A percentile compares a stretch with the other conserved stretches of the same genome.
Conservation (phyloP, 2,329 filamentous ascomycete species). For the Phoma sp. region DNA sequence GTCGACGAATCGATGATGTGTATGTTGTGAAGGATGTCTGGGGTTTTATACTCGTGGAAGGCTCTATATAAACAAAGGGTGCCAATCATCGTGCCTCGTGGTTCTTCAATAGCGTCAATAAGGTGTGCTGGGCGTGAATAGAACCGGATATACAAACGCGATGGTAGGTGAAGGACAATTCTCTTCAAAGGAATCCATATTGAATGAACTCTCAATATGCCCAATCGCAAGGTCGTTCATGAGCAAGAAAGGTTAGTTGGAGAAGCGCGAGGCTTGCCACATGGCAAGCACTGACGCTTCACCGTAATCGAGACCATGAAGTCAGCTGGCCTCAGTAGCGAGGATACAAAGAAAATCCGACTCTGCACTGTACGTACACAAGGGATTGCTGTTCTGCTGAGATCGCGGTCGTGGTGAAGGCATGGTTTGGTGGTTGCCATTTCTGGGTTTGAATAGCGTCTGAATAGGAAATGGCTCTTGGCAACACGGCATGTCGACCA, state of each 20-base stretch:
- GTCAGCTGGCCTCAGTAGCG: not conserved
- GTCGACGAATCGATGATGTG: conserved; percentile 10
- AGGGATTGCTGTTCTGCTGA: conserved; percentile 22
- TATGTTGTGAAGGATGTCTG: conserved; percentile 13
- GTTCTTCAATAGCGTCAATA: conserved; percentile 24
- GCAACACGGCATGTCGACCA: conserved; percentile 8
- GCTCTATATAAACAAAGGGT: conserved; percentile 9
- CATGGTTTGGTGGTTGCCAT: conserved; percentile 19
- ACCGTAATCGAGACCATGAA: conserved; percentile 7
- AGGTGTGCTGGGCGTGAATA: conserved; percentile 13
- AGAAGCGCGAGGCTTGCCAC: not conserved
- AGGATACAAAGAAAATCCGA: conserved; percentile 19
- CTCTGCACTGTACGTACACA: conserved; percentile 7
- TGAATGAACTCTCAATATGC: conserved; percentile 5
- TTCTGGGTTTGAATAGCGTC: conserved; percentile 40
- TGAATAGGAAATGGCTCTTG: conserved; percentile 32
- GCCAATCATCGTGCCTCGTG: conserved; percentile 2
- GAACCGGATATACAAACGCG: conserved; percentile 1
- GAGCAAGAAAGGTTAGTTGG: conserved; percentile 7
- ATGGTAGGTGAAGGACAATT: conserved; percentile 19
- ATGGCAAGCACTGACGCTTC: conserved; percentile 7
- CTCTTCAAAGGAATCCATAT: not conserved
- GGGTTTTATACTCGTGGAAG: conserved; percentile 4
- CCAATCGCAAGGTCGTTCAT: conserved; percentile 6
- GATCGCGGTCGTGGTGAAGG: conserved; percentile 21